A percentile compares a stretch with the other conserved stretches of the same genome.
Evolutionary conservation across 2,329 filamentous ascomycete species (phyloP).

Genomic region (Hypocrella siamensis): DNA sequence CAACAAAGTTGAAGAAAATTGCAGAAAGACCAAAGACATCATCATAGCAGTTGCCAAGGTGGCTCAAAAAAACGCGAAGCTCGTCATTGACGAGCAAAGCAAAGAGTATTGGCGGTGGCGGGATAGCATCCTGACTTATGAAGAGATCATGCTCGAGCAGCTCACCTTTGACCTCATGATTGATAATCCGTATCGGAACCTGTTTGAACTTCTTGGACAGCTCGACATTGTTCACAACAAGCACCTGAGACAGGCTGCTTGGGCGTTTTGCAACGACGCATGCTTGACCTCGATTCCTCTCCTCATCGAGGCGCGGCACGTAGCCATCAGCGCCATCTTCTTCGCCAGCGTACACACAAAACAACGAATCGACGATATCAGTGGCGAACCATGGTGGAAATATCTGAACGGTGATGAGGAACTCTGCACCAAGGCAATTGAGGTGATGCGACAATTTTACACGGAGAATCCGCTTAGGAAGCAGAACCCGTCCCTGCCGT

Average conservation of each 20-base stretch:
- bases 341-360: conserved; percentile 65
- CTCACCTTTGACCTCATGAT: conserved; percentile 90
- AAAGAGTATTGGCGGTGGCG: conserved; percentile 98
- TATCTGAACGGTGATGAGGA: conserved; percentile 54
- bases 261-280: conserved; percentile 89
- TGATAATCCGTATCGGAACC: conserved; percentile 70
- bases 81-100: conserved; percentile 87
- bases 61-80: conserved; percentile 81
- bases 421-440: conserved; percentile 58
- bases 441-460: conserved; percentile 58
- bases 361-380: conserved; percentile 59
- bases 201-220: conserved; percentile 66
- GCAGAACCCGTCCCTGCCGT: conserved; percentile 35
- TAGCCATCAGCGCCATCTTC: conserved; percentile 76
- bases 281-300: conserved; percentile 74
- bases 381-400: conserved; percentile 78
- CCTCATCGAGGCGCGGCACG: conserved; percentile 60
- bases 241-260: conserved; percentile 66
- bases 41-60: conserved; percentile 89
- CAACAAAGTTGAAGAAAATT: conserved; percentile 95
- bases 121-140: conserved; percentile 81
- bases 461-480: conserved; percentile 46
- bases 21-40: conserved; percentile 85
- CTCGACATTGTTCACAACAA: conserved; percentile 68
- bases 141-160: conserved; percentile 81